These are phyloP conservation scores for Pezicula radicicola DNA, from an alignment of 2,329 filamentous ascomycete genomes.

Conservation along the genomic window DNA sequence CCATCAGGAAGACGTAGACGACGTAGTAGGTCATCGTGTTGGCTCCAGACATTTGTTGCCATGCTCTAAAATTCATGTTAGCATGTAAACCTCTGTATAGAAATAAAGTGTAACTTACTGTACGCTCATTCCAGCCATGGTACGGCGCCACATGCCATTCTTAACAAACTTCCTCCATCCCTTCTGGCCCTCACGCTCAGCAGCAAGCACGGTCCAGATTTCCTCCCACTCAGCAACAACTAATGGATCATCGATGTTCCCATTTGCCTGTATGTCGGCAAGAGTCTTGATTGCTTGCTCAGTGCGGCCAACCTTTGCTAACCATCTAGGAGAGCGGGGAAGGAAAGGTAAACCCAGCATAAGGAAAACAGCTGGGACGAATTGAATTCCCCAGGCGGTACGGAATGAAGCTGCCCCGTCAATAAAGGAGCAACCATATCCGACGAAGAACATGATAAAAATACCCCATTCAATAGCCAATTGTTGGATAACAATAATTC, in stretches of 20 bases:
- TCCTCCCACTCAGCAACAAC: conserved; percentile 57
- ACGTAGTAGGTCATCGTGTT: conserved; percentile 33
- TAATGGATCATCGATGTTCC: conserved; percentile 48
- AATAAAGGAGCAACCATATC: conserved; percentile 43
- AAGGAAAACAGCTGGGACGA: conserved; percentile 39
- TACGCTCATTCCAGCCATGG: conserved; percentile 50
- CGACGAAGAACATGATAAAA: conserved; percentile 45
- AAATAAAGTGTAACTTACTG: background rate
- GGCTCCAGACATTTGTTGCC: conserved; percentile 20
- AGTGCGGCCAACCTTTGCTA: conserved; percentile 44
- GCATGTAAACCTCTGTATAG: conserved; percentile 23
- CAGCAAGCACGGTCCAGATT: conserved; percentile 37
- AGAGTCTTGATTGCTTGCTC: conserved; percentile 45
- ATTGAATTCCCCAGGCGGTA: conserved; percentile 46
- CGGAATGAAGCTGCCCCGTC: conserved; percentile 44
- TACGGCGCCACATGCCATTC: conserved; percentile 57
- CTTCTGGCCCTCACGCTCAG: conserved; percentile 19
- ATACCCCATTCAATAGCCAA: conserved; percentile 46
- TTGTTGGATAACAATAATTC: conserved; percentile 42
- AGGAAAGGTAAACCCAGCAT: conserved; percentile 38
- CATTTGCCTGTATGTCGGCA: conserved; percentile 53
- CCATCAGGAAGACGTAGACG: conserved; percentile 37
- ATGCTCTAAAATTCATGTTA: conserved; percentile 27
- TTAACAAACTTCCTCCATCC: conserved; percentile 37
- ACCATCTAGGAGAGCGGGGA: conserved; percentile 46